Base-by-base conservation (phyloP, 306 rosid species). In the Pyrus communis region DNA sequence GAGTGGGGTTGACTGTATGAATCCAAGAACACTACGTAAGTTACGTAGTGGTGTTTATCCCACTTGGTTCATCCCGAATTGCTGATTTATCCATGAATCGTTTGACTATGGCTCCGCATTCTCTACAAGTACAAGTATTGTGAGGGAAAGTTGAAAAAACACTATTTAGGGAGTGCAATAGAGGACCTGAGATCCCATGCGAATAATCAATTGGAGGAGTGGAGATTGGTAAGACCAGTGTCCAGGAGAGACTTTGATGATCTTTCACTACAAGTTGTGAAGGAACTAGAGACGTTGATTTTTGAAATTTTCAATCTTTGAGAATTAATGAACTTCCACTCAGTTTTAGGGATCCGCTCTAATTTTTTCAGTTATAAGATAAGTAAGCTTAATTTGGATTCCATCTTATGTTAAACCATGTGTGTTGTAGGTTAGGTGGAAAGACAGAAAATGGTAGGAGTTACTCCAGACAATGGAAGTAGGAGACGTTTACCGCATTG, bases 401-500 rank as follows among this genome's bases (percentile, higher is more conserved):
- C 43, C 17, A 49, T 59, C 30, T 73, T 15, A 40, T 64, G 3
- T 35, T 58, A 40, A 25, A 42, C 7, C 4, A 19, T 40, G 68
- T 17, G 18, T 27, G 19, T 17, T 40, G 1, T 58, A 38, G 55
- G 55, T 19, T 15, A 59, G 27, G 40, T 23, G 67, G 22, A 11
- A 42, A 9, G 25, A 73, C 17, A 60, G 51, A 67, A 79, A 75
- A 77, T 86, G 85, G 64, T 71, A 35, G 79, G 79, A 64, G 77
- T 70, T 79, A 59, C 51, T 77, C 61, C 78, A 73, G 83, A 45
- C 33, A 87, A 82, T 81, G 88, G 87, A 81, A 80, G 75, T 60
- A 82, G 84, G 21, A 90, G 98, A 14, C 88, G 86, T 35, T 79
- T 94, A 82, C 97, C 97, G 0, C 51, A 80, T 60, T 90, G 98